Base-by-base conservation (phyloP, 2,329 filamentous ascomycete species). In the Teratosphaeria zuluensis region DNA sequence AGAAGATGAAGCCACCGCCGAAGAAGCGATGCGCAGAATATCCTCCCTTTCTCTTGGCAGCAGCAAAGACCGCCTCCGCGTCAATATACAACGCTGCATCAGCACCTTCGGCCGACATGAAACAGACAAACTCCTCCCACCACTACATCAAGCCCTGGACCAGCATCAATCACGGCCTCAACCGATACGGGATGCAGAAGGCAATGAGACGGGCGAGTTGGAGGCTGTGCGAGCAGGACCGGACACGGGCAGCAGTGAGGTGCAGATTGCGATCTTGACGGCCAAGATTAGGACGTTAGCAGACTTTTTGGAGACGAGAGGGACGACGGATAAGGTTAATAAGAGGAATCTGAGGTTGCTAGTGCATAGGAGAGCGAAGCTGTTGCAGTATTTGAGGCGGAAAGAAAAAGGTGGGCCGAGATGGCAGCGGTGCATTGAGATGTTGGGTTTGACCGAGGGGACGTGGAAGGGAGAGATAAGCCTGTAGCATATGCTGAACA, bases 221-320 rank as follows among this genome's bases (percentile, higher is more conserved):
- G 82, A 82, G 65, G 67, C 61, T 52, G 81, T 82, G 54, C 87
- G 95, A 33, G 84, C 86, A n/a, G 94, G 94, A 0, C 88, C 88
- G 4, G 94, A 99, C 72, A 99, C 92, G 0, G 94, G 94, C 38
- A 95, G 90, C 67, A 90, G 90, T 6, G 94, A 99, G 76, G 95
- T 99, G n/a, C 94, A 99, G 78, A 90, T 95, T 65, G 92, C 91
- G 53, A 95, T 99, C 66, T 75, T 99, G 72, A 99, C 94, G 2
- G 84, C 90, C 59, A 97, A 96, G 81, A 99, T 99, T 71, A 81
- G 90, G 63, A 85, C 87, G 28, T 74, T 99, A 55, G 86, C 88
- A 16, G 81, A 88, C 65, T 85, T 87, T 64, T 75, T 96, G 56
- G 81, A 87, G 69, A 80, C 78, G 51, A 82, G 84, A 65, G 89